Base-by-base conservation (phyloP, 768 basidiomycete genomes). In the Russula sp. region DNA sequence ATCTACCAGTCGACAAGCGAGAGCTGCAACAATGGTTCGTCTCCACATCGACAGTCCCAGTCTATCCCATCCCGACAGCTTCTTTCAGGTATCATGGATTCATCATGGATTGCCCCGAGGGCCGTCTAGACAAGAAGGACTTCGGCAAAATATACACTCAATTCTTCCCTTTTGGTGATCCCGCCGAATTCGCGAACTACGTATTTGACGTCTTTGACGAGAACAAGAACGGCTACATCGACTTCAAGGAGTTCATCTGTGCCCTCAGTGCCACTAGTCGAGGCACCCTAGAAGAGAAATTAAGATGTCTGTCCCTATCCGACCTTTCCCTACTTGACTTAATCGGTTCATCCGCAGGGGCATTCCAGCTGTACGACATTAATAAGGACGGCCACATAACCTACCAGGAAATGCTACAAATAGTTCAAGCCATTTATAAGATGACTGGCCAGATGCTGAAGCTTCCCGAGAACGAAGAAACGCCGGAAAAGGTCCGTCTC, bases 371-470 rank as follows among this genome's bases (percentile, higher is more conserved):
- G 49, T 99, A 99, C 75, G 97, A 99, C 73, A 98, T 99, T 71
- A 93, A 99, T 79, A 93, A 93, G 70, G 97, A 99, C 73, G 97
- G 97, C 10, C 89, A 84, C 70, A 98, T 99, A 79, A 97, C 97
- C 46, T 98, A 98, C 76, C 88, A 94, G 73, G 97, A 99, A 79
- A 99, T 99, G 97, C 86, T 98, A 36, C 88, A 92, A 79, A 99
- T 99, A 74, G 97, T 99, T 10, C 85, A 89, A 71, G 89, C 93
- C 51, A 99, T 99, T 78, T 99, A 98, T 83, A 98, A 96, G 84
- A 98, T 99, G 97, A 98, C 97, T 5, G 97, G 97, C 22, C 88
- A 95, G 76, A 98, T 98, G 95, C 96, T 98, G 68, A 95, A 94
- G 75, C 84, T 98, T 24, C 95, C 97, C n/a, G 80, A 88, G 46